Conservation (phyloP, 2,329 filamentous ascomycete genomes). For the Cryphonectria japonica region DNA sequence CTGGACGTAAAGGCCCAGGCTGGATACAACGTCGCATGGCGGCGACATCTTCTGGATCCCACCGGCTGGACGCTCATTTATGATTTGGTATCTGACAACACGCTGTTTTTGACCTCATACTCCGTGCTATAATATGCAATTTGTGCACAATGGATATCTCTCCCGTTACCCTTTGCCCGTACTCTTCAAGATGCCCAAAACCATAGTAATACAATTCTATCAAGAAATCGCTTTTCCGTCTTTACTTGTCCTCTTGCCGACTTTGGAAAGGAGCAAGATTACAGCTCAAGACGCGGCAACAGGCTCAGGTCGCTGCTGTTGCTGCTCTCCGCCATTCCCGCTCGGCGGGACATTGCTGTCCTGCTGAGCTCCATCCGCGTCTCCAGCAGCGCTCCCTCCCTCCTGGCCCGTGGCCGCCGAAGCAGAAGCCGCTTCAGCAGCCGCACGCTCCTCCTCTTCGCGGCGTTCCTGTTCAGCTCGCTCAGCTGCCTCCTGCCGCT, state of each 20-base stretch:
- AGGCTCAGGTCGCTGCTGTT: constrained; percentile 22
- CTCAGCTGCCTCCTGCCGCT: constrained; percentile 49
- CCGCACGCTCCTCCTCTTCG: constrained; percentile 35
- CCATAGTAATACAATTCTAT: not conserved
- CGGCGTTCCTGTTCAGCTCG: constrained; percentile 44
- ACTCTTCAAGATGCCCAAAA: not conserved
- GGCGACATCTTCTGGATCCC: not conserved
- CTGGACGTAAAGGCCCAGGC: not conserved
- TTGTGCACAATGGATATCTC: constrained; percentile 27
- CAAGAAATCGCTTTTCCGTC: not conserved
- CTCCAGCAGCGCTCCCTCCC: constrained; percentile 4
- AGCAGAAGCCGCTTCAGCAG: constrained; percentile 33
- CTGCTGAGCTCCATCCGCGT: not conserved
- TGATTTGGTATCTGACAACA: not conserved
- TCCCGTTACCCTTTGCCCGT: not conserved
- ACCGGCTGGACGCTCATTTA: not conserved
- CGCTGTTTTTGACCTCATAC: constrained; percentile 11
- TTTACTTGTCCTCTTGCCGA: not conserved
- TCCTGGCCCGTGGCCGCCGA: not conserved
- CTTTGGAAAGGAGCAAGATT: not conserved
- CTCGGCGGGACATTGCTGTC: not conserved
- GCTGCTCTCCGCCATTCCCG: constrained; percentile 1
- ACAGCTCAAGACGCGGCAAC: constrained; percentile 13
- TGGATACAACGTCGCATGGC: not conserved
- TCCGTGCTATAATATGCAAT: constrained; percentile 24